Percentiles rank a stretch among this genome's conserved stretches.
Evolutionary conservation across 805 yeast genomes (phyloP).

Genomic region (Candida boleticola): DNA sequence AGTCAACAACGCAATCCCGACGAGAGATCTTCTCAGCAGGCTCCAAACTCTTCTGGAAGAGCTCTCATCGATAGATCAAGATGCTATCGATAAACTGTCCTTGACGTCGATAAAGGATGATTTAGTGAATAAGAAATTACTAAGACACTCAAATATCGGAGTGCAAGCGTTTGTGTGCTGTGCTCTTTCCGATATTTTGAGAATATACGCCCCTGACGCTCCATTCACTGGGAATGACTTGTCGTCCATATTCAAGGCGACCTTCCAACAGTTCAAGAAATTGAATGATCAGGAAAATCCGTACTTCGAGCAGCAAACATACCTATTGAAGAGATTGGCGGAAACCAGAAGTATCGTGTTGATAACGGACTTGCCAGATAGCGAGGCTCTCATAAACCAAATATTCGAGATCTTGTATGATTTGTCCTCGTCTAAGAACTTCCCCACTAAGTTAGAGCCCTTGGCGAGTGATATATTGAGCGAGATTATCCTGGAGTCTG

Average conservation of each 20-base stretch:
- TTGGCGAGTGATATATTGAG: slow-evolving; percentile 68
- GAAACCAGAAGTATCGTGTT: slow-evolving; percentile 75
- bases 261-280: slow-evolving; percentile 59
- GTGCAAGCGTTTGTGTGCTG: slow-evolving; percentile 71
- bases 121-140: slow-evolving; percentile 55
- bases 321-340: slow-evolving; percentile 64
- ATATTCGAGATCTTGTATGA: slow-evolving; percentile 65
- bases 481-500: slow-evolving; percentile 72
- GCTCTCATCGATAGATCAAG: slow-evolving; percentile 62
- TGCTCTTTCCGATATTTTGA: slow-evolving; percentile 69
- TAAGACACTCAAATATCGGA: slow-evolving; percentile 62
- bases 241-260: slow-evolving; percentile 61
- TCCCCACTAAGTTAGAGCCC: slow-evolving; percentile 55
- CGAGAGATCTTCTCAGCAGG: slow-evolving; percentile 59
- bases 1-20: slow-evolving; percentile 53
- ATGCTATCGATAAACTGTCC: slow-evolving; percentile 45
- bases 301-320: slow-evolving; percentile 59
- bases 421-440: slow-evolving; percentile 40
- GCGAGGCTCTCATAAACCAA: slow-evolving; percentile 50
- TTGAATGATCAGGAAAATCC: slow-evolving; percentile 56
- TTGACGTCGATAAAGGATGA: slow-evolving; percentile 45
- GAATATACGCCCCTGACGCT: slow-evolving; percentile 87
- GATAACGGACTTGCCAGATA: slow-evolving; percentile 69
- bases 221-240: slow-evolving; percentile 71
- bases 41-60: slow-evolving; percentile 60